Evolutionary conservation across 768 basidiomycete genomes (phyloP), one percentile per base, ranked within the genome.

Genomic region (Rubroboletus pulcherrimus): DNA sequence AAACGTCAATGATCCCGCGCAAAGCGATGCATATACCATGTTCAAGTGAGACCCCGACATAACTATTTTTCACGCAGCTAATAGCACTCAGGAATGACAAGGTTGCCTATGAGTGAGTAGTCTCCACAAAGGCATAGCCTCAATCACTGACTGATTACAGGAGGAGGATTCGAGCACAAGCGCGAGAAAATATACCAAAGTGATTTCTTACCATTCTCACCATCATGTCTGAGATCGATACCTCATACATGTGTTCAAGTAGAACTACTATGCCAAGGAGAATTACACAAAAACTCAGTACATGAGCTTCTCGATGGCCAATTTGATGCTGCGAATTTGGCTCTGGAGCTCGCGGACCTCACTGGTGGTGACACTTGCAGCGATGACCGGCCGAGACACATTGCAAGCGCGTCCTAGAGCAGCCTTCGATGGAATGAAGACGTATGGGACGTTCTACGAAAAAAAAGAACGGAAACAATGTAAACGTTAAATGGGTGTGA

Each of bases 1-100:
- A 9, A 99, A 99, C 66, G 91, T 95, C 40, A 91, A 89, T 55
- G 97, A 99, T 74, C 97, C 97, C 7, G 97, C 97, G 1, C 97
- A 99, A 70, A 93, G 94, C 53, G 96, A 98, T 63, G 97, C 97
- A 11, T 98, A 98, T 73, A 95, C 93, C 33, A 91, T 97, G 87
- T 98, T 94, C 81, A 97, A 96, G 95, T 96, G 63, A 65, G 93
- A 77, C 17, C 43, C 39, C 41, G 24, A n/a, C 31, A 30, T 42
- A 12, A 29, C 34, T 14, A 35, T 53, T 7, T 40, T 51, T 31
- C 37, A 35, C 21, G 47, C 34, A 37, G 42, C 51, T 67, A 33
- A 67, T 56, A 9, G 21, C 15, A 39, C 31, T 6, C 47, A 97
- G 95, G 78, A 98, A 95, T 67, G 96, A 98, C 75, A 91, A 91